These are phyloP conservation scores for Grosmannia penicillata DNA, from an alignment of 2,329 filamentous ascomycete species.

Conservation along the genomic window DNA sequence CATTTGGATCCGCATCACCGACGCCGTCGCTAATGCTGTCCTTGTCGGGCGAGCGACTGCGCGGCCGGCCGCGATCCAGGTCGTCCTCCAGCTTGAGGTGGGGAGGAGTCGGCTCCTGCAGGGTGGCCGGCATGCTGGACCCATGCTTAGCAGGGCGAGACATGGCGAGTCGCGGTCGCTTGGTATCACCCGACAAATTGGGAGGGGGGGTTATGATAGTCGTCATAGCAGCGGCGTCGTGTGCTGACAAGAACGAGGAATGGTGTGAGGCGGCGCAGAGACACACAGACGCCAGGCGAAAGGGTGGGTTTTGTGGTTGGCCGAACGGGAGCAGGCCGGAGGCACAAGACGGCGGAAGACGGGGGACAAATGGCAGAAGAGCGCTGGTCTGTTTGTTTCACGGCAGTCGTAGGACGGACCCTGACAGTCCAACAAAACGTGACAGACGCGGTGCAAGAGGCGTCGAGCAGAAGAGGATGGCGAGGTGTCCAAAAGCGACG, in stretches of 20 bases:
- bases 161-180: slow-evolving; percentile 20
- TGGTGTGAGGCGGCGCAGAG: not conserved
- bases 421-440: no score
- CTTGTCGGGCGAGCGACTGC: slow-evolving; percentile 27
- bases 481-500: not conserved
- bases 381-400: no score
- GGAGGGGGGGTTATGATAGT: slow-evolving; percentile 20
- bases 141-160: slow-evolving; percentile 22
- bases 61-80: slow-evolving; percentile 22
- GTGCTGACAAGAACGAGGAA: not conserved
- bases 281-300: not conserved
- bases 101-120: slow-evolving; percentile 25
- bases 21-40: slow-evolving; percentile 23
- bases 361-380: not conserved
- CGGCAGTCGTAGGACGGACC: no score
- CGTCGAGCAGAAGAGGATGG: not conserved
- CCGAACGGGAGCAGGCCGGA: not conserved
- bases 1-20: slow-evolving; percentile 22
- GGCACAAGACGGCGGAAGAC: not conserved
- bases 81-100: slow-evolving; percentile 25
- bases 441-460: no score
- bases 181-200: slow-evolving; percentile 23
- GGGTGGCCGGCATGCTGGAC: slow-evolving; percentile 21
- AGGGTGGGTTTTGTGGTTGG: not conserved
- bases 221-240: slow-evolving; percentile 21